phyloP scores from a whole-genome alignment of 2,329 filamentous ascomycete genomes.

The Didymella keratinophila region DNA sequence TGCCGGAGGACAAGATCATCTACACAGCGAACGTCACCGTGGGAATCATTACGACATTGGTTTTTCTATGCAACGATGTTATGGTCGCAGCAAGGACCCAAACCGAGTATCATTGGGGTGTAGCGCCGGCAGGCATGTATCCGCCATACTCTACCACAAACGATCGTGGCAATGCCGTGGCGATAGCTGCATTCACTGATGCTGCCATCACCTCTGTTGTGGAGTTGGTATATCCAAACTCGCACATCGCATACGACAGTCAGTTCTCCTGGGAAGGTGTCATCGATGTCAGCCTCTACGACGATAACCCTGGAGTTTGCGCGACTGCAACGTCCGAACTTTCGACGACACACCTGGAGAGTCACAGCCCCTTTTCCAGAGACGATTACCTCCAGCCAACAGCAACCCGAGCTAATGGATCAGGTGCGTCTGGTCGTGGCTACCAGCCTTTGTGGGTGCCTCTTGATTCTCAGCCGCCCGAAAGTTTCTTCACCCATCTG shows the following conservation, averaged over 20 bases:
- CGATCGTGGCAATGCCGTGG: background rate
- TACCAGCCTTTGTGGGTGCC: background rate
- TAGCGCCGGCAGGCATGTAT: background rate
- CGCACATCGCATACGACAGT: background rate
- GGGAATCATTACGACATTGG: constrained; percentile 24
- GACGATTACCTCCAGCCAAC: background rate
- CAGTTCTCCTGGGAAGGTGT: constrained; percentile 4
- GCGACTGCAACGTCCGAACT: background rate
- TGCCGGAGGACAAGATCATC: constrained; percentile 26
- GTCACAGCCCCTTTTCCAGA: background rate
- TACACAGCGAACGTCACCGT: constrained; percentile 29
- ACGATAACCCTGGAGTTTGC: background rate
- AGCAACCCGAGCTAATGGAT: background rate
- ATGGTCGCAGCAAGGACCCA: background rate
- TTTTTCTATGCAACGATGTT: background rate
- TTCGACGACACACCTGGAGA: background rate
- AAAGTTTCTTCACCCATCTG: background rate
- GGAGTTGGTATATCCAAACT: background rate
- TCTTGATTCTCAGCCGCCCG: background rate
- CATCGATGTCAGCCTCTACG: background rate
- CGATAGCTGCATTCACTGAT: background rate
- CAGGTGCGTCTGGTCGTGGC: background rate
- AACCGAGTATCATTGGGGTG: background rate
- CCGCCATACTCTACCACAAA: background rate
- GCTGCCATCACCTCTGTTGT: background rate